Conservation (phyloP, 129 eudicot species). For the Apium graveolens region DNA sequence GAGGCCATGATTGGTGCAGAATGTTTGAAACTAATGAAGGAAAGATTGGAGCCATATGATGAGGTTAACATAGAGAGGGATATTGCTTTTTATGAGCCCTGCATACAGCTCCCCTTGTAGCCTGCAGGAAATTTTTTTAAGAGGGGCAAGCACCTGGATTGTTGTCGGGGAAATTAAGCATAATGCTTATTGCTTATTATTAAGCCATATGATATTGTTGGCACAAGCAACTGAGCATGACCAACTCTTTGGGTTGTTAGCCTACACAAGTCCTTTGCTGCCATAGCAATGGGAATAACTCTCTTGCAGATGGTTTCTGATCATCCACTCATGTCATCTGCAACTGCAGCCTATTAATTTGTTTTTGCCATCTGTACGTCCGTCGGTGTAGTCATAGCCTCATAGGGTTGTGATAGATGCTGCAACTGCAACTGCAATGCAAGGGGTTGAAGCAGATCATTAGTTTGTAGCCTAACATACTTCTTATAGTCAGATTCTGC, state of each 20-base stretch:
- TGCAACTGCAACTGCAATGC: too few relatives aligned
- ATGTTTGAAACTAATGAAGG: too few relatives aligned
- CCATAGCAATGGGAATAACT: conserved; percentile 20
- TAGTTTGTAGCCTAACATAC: neutral
- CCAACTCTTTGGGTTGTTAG: conserved; percentile 12
- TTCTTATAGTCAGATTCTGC: neutral
- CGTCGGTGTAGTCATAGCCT: conserved; percentile 3
- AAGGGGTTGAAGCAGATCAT: conserved; percentile 15
- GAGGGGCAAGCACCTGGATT: too few relatives aligned
- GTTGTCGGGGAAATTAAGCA: too few relatives aligned
- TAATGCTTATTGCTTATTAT: too few relatives aligned
- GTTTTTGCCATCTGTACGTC: conserved; percentile 19
- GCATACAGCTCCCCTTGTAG: too few relatives aligned
- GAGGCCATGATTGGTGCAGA: too few relatives aligned
- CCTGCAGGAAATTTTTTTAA: too few relatives aligned
- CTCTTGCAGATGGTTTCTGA: neutral
- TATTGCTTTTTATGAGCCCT: too few relatives aligned
- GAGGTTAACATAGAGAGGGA: too few relatives aligned
- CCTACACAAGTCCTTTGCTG: conserved; percentile 17
- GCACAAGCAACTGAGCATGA: conserved; percentile 10
- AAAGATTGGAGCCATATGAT: too few relatives aligned
- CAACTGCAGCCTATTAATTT: conserved; percentile 15
- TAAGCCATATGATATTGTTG: neutral
- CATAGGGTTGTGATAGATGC: conserved; percentile 21
- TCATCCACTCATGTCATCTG: conserved; percentile 1